Evolutionary conservation across 805 yeast species (phyloP).

Genomic region (Saccharomycodes ludwigii): DNA sequence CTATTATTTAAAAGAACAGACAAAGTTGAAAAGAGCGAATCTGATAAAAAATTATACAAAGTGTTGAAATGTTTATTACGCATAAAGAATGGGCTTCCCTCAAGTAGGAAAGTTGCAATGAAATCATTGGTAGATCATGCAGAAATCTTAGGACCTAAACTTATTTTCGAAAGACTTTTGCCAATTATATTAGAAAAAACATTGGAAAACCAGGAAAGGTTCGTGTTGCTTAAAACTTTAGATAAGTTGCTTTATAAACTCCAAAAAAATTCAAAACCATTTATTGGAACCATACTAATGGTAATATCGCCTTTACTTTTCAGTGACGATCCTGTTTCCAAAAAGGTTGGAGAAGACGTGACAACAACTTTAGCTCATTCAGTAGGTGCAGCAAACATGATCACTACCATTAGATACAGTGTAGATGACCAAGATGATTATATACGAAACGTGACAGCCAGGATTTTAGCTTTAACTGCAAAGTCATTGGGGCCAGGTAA

Average conservation of each 20-base stretch:
- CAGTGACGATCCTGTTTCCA: conserved; percentile 65
- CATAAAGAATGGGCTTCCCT: conserved; percentile 69
- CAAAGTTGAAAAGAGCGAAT: conserved; percentile 27
- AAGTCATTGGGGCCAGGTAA: conserved; percentile 62
- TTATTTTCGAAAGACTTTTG: conserved; percentile 56
- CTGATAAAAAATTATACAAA: conserved; percentile 46
- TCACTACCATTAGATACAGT: conserved; percentile 70
- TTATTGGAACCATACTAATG: conserved; percentile 54
- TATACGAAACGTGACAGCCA: conserved; percentile 61
- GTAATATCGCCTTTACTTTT: conserved; percentile 71
- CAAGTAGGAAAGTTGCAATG: conserved; percentile 55
- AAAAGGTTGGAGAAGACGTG: conserved; percentile 71
- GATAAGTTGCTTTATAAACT: conserved; percentile 57
- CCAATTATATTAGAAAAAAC: conserved; percentile 64
- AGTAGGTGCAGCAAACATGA: conserved; percentile 71
- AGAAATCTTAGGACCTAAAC: conserved; percentile 51
- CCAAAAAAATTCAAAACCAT: conserved; percentile 57
- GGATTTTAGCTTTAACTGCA: conserved; percentile 77
- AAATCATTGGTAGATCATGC: conserved; percentile 56
- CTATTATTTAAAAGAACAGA: conserved; percentile 28
- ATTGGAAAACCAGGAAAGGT: conserved; percentile 74
- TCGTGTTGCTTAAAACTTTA: conserved; percentile 62
- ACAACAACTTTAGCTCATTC: conserved; percentile 65
- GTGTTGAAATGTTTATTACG: conserved; percentile 53
- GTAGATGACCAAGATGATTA: conserved; percentile 75